A percentile compares a stretch with the other conserved stretches of the same genome.
These are phyloP conservation scores for Stylonectria norvegica DNA, from an alignment of 2,329 filamentous ascomycete genomes.

Conservation along the genomic window DNA sequence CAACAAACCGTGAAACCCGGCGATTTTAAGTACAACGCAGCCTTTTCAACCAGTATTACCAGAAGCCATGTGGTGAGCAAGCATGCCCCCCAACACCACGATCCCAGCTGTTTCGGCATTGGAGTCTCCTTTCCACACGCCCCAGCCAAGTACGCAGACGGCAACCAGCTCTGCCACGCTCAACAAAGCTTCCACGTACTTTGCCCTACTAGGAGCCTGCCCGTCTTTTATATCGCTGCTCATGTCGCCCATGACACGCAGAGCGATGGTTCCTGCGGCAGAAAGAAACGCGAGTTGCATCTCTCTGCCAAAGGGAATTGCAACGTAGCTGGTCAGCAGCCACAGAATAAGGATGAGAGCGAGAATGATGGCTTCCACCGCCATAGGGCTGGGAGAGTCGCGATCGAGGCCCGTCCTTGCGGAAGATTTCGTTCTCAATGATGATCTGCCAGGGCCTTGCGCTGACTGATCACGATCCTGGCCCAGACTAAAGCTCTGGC, in stretches of 20 bases:
- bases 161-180: slow-evolving; percentile 32
- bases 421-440: background rate
- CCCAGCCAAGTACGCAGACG: slow-evolving; percentile 33
- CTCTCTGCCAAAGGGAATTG: slow-evolving; percentile 26
- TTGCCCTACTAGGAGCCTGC: slow-evolving; percentile 16
- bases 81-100: slow-evolving; percentile 29
- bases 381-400: slow-evolving; percentile 4
- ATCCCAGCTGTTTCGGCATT: slow-evolving; percentile 27
- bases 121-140: slow-evolving; percentile 26
- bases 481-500: slow-evolving; percentile 41
- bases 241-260: slow-evolving; percentile 29
- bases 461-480: slow-evolving; percentile 22
- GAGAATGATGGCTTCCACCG: slow-evolving; percentile 22
- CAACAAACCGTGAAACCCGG: no score
- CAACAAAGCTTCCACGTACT: slow-evolving; percentile 25
- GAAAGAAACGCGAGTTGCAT: slow-evolving; percentile 26
- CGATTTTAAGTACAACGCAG: no score
- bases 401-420: background rate
- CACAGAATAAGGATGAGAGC: slow-evolving; percentile 23
- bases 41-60: no score
- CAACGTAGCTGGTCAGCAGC: slow-evolving; percentile 19
- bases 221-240: slow-evolving; percentile 13
- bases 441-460: background rate
- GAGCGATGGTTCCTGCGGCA: slow-evolving; percentile 28
- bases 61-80: no score